These are phyloP conservation scores for Colletotrichum sp. DNA, from an alignment of 2,329 filamentous ascomycete species.

Conservation along the genomic window DNA sequence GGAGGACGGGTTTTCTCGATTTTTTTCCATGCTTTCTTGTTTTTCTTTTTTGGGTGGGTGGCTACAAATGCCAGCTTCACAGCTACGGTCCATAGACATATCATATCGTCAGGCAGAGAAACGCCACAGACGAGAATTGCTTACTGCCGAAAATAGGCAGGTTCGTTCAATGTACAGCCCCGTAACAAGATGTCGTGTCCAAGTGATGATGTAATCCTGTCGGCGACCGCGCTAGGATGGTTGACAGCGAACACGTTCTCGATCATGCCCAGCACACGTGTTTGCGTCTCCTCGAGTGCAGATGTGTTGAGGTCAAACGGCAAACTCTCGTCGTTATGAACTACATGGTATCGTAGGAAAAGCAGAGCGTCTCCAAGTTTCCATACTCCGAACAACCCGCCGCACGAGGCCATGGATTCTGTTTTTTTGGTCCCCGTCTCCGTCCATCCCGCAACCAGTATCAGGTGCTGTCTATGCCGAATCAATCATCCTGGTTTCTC, in stretches of 20 bases:
- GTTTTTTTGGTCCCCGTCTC: not conserved
- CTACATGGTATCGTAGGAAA: not conserved
- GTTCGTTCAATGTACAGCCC: not conserved
- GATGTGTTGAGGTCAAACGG: not conserved
- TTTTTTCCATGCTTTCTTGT: not conserved
- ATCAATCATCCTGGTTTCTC: not conserved
- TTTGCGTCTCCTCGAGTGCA: not conserved
- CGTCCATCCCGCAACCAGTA: not conserved
- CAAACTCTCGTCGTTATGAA: not conserved
- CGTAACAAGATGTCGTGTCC: not conserved
- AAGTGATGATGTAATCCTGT: not conserved
- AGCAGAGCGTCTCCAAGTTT: not conserved
- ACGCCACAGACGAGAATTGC: not conserved
- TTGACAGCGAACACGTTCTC: not conserved
- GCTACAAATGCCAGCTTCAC: constrained; percentile 5
- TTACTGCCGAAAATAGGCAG: not conserved
- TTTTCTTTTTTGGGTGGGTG: not conserved
- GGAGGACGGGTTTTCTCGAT: not conserved
- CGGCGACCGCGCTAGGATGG: not conserved
- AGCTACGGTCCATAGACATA: not conserved
- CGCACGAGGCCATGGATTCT: not conserved
- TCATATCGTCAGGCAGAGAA: not conserved
- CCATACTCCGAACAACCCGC: not conserved
- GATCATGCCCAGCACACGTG: not conserved
- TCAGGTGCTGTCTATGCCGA: not conserved